These are phyloP conservation scores for Saturnispora besseyi DNA, from an alignment of 805 yeast species.

Conservation along the genomic window DNA sequence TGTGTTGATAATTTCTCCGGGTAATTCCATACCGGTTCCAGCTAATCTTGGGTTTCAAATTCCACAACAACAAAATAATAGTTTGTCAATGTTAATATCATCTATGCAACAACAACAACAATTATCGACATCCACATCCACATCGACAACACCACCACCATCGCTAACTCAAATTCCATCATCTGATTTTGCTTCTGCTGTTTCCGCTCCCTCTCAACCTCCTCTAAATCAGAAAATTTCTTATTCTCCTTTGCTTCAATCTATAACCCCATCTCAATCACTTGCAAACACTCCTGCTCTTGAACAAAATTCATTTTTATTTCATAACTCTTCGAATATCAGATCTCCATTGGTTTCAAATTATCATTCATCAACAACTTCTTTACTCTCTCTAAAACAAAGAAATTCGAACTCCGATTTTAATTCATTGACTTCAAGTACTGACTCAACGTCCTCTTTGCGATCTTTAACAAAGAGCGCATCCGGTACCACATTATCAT, in stretches of 20 bases:
- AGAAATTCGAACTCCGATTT: neutral
- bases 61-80: neutral
- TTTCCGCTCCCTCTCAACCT: neutral
- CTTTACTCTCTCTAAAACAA: conserved; percentile 8
- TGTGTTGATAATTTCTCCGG: neutral
- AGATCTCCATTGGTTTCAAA: conserved; percentile 9
- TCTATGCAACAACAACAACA: neutral
- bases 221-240: neutral
- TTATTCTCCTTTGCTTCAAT: neutral
- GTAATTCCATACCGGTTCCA: conserved; percentile 3
- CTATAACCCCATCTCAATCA: neutral
- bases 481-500: conserved; percentile 23
- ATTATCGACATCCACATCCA: neutral
- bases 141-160: conserved; percentile 1
- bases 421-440: conserved; percentile 21
- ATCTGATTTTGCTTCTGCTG: neutral
- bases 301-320: neutral
- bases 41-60: conserved; percentile 4
- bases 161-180: neutral
- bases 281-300: neutral
- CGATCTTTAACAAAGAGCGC: conserved; percentile 20
- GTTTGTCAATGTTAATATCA: neutral
- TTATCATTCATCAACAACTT: conserved; percentile 17
- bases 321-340: neutral
- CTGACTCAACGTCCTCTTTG: conserved; percentile 27